Conservation (phyloP, 345 rosid genomes). For the Brassica carinata region DNA sequence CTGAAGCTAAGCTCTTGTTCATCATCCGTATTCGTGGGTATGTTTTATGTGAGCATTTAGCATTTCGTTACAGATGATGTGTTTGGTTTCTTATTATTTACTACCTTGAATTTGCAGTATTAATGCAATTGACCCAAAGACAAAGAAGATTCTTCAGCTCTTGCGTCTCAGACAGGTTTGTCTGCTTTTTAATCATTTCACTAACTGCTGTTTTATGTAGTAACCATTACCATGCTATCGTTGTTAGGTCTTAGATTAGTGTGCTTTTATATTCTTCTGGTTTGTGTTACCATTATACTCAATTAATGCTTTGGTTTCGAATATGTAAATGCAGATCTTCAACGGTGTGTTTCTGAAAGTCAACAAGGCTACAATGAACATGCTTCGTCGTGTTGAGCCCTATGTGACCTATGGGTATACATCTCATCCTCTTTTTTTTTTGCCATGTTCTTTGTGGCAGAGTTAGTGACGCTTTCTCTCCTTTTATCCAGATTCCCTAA, state of each 20-base stretch:
- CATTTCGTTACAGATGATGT: neutral
- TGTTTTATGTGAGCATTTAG: neutral
- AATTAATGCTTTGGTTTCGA: neutral
- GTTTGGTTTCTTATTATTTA: neutral
- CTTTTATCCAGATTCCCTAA: slow-evolving; percentile 67
- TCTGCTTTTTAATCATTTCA: neutral
- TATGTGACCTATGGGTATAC: slow-evolving; percentile 90
- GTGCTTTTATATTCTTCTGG: neutral
- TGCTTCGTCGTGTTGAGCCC: slow-evolving; percentile 93
- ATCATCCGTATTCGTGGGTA: slow-evolving; percentile 86
- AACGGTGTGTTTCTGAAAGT: slow-evolving; percentile 94
- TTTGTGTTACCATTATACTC: neutral
- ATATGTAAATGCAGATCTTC: slow-evolving; percentile 57
- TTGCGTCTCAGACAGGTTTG: slow-evolving; percentile 88
- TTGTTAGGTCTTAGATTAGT: neutral
- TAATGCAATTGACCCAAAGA: slow-evolving; percentile 87
- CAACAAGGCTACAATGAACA: slow-evolving; percentile 86
- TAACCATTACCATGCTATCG: neutral
- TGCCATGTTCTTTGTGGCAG: neutral
- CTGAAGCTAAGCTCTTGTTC: slow-evolving; percentile 85
- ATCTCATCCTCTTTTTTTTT: too few relatives aligned
- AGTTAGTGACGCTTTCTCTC: neutral
- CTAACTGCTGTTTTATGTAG: neutral
- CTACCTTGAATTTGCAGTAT: slow-evolving; percentile 50
- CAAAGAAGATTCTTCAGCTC: slow-evolving; percentile 89